Evolutionary conservation across 2,329 filamentous ascomycete species (phyloP).

Genomic region (Herpotrichia juniperi): DNA sequence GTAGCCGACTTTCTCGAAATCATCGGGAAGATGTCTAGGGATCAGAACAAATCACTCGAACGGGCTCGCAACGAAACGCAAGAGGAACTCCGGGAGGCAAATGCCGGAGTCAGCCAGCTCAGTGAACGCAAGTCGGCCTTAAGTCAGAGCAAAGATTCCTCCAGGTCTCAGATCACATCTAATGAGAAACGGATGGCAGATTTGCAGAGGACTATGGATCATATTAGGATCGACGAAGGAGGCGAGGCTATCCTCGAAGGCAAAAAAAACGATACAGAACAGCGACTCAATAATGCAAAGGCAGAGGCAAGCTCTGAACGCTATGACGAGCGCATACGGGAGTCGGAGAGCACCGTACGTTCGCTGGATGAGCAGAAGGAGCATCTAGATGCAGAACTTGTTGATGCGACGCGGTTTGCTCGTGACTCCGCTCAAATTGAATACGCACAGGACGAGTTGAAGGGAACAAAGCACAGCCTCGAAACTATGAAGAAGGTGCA

Average conservation of each 20-base stretch:
- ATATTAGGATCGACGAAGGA: slow-evolving; percentile 86
- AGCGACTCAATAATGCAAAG: slow-evolving; percentile 66
- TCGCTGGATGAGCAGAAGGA: slow-evolving; percentile 74
- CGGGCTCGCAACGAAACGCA: slow-evolving; percentile 74
- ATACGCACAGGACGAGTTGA: slow-evolving; percentile 78
- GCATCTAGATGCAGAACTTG: slow-evolving; percentile 77
- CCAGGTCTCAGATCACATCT: slow-evolving; percentile 72
- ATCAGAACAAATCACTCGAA: slow-evolving; percentile 81
- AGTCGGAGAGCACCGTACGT: slow-evolving; percentile 69
- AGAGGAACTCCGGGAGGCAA: slow-evolving; percentile 75
- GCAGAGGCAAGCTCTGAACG: slow-evolving; percentile 67
- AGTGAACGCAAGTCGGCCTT: slow-evolving; percentile 75
- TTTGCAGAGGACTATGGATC: slow-evolving; percentile 71
- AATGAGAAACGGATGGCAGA: slow-evolving; percentile 74
- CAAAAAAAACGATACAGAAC: slow-evolving; percentile 72
- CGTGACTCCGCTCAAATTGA: slow-evolving; percentile 85
- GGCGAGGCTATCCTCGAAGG: slow-evolving; percentile 77
- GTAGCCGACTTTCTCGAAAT: slow-evolving; percentile 79
- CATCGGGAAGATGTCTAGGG: slow-evolving; percentile 74
- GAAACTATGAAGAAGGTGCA: slow-evolving; percentile 80
- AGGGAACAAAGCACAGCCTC: slow-evolving; percentile 74
- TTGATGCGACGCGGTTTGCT: slow-evolving; percentile 80
- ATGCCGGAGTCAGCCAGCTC: slow-evolving; percentile 72
- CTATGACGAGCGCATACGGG: slow-evolving; percentile 73
- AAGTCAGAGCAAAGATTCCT: slow-evolving; percentile 74